Conservation (phyloP, 306 rosid species). For the Inga laurina region DNA sequence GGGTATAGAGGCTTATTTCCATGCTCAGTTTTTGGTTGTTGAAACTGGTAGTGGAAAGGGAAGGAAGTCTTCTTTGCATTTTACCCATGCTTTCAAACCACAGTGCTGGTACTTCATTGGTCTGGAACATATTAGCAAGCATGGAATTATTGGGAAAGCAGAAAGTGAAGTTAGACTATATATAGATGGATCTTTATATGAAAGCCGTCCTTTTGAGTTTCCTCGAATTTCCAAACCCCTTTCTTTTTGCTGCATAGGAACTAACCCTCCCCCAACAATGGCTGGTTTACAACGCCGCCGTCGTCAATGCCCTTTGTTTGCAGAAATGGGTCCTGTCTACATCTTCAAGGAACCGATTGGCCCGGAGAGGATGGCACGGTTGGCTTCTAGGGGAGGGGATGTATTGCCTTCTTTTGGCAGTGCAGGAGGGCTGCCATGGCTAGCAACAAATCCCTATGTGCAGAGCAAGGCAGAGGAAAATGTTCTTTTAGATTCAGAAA, state of each 20-base stretch:
- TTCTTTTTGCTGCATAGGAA: constrained; percentile 97
- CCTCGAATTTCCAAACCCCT: constrained; percentile 94
- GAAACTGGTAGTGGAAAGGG: constrained; percentile 92
- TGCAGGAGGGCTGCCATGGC: constrained; percentile 94
- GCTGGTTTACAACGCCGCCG: constrained; percentile 99
- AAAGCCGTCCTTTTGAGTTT: constrained; percentile 89
- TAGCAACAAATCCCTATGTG: constrained; percentile 67
- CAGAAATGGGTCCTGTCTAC: constrained; percentile 98
- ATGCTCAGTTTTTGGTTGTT: constrained; percentile 96
- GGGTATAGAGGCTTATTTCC: constrained; percentile 98
- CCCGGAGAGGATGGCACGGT: constrained; percentile 78
- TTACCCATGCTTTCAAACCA: constrained; percentile 95
- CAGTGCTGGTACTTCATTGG: constrained; percentile 99
- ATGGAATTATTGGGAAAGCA: constrained; percentile 80
- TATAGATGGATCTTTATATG: constrained; percentile 85
- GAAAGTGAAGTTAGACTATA: constrained; percentile 89
- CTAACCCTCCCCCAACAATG: constrained; percentile 99
- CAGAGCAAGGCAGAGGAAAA: constrained; percentile 80
- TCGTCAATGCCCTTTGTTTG: constrained; percentile 98
- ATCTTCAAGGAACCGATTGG: constrained; percentile 96
- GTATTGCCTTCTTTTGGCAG: constrained; percentile 87
- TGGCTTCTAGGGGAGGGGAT: constrained; percentile 97
- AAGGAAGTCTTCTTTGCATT: constrained; percentile 92
- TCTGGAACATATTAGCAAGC: constrained; percentile 83
- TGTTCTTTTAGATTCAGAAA: constrained; percentile 86